Base-by-base conservation (phyloP, 2,329 filamentous ascomycete species). In the Pseudogymnoascus sp. region DNA sequence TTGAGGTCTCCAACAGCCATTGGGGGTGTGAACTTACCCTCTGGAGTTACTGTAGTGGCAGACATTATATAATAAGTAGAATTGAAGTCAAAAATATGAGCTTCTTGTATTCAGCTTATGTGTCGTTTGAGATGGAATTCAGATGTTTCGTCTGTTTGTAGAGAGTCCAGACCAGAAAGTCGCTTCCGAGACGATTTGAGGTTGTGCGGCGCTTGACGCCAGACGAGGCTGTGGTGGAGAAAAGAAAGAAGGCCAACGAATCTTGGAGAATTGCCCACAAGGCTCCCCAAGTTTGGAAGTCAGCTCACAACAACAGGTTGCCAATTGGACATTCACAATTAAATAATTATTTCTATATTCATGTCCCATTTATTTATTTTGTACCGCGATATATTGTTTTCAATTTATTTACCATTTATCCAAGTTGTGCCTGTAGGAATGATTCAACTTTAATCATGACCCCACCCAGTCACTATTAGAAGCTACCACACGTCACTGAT, bases 201-300 rank as follows among this genome's bases (percentile, higher is more conserved):
- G 41, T 59, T 52, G 58, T 42, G 58, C 58, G 62, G 49, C 49
- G 49, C 49, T 55, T 55, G 49, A 55, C 49, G 49, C 49, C 45
- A 61, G 62, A 63, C 62, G 62, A 63, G 62, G 62, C 58, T 62
- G 61, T 30, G 61, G 30, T 60, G 61, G 58, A 63, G 60, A 33
- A 60, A 62, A 61, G 25, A 52, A 49, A 52, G 49, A 55, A 55
- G 49, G 49, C 49, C 49, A 55, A 33, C 49, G 49, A 55, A 55
- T 55, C 49, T 55, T 55, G 49, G 49, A 55, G 49, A 55, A 55
- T 55, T 55, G 49, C 49, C 49, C 49, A 55, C 49, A 55, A 55
- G 49, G 49, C 49, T 55, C 28, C 49, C 14, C 5, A 19, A 19
- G 42, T 33, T 55, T 55, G 9, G 49, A 55, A 55, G 33, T 35